Percentiles rank a stretch among this genome's conserved stretches.
Evolutionary conservation across 345 rosid species (phyloP).

Genomic region (Odontarrhena argentea): DNA sequence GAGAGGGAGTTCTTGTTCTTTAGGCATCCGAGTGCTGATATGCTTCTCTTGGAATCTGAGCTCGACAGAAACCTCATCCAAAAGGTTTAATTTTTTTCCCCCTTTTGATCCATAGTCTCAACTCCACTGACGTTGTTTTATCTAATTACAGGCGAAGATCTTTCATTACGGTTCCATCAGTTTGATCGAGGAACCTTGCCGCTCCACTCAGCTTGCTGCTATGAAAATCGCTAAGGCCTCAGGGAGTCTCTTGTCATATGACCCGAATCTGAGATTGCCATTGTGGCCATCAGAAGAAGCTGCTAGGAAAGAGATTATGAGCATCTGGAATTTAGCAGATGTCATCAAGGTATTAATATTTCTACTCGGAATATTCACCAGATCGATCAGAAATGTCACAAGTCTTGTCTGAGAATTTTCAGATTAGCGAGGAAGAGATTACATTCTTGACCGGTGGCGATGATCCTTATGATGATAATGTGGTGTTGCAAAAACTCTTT

Average conservation of each 20-base stretch:
- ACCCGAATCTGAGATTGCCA: constrained; percentile 88
- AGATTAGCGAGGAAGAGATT: constrained; percentile 96
- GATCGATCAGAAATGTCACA: constrained; percentile 9
- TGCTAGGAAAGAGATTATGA: constrained; percentile 82
- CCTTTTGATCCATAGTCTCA: neutral
- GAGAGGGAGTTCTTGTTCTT: constrained; percentile 98
- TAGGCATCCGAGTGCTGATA: constrained; percentile 98
- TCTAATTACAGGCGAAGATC: constrained; percentile 69
- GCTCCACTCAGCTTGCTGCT: constrained; percentile 90
- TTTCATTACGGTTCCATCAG: constrained; percentile 98
- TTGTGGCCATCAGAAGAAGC: constrained; percentile 91
- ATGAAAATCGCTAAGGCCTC: constrained; percentile 72
- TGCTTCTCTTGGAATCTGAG: constrained; percentile 88
- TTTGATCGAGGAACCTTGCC: constrained; percentile 94
- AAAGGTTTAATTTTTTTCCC: constrained; percentile 50
- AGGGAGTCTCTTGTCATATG: constrained; percentile 88
- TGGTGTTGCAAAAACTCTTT: constrained; percentile 66
- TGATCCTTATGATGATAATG: constrained; percentile 65
- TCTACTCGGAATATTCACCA: too few relatives aligned
- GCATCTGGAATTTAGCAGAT: constrained; percentile 91
- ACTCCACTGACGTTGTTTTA: constrained; percentile 1
- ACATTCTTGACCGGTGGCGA: constrained; percentile 69
- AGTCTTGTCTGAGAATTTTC: constrained; percentile 29
- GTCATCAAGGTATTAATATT: constrained; percentile 66
- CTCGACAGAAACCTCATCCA: constrained; percentile 67